A percentile compares a stretch with the other conserved stretches of the same genome.
Conservation (phyloP, 1,284 basidiomycete species). For the Cutaneotrichosporon sp. region DNA sequence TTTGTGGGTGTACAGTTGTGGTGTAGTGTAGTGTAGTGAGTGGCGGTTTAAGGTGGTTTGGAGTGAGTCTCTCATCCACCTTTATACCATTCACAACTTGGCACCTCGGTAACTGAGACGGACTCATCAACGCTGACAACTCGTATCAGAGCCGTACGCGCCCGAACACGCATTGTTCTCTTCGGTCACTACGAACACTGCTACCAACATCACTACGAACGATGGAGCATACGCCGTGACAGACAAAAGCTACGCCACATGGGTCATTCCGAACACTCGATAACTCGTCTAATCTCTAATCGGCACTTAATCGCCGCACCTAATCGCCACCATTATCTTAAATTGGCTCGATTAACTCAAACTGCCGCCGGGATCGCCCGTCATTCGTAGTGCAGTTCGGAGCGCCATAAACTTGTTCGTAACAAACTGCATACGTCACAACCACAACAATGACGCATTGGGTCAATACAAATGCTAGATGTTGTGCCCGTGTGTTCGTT, state of each 20-base stretch:
- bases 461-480: not conserved
- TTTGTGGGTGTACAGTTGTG: not conserved
- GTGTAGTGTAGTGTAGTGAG: not conserved
- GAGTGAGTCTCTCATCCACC: too few relatives aligned
- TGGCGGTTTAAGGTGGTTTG: too few relatives aligned
- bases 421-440: too few relatives aligned
- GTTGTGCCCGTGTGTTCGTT: constrained; percentile 5
- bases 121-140: not conserved
- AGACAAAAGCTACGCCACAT: not conserved
- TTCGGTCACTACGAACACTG: not conserved
- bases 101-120: not conserved
- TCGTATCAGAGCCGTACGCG: not conserved
- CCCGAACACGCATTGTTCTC: not conserved
- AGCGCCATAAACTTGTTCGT: too few relatives aligned
- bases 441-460: too few relatives aligned
- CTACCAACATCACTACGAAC: not conserved
- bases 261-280: not conserved
- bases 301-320: not conserved
- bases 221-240: not conserved
- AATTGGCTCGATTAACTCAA: too few relatives aligned
- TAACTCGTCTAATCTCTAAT: not conserved
- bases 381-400: too few relatives aligned
- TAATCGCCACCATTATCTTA: too few relatives aligned
- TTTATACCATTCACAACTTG: too few relatives aligned
- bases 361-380: too few relatives aligned